These are phyloP conservation scores for Myriosclerotinia curreyana DNA, from an alignment of 2,329 filamentous ascomycete species.

Conservation along the genomic window DNA sequence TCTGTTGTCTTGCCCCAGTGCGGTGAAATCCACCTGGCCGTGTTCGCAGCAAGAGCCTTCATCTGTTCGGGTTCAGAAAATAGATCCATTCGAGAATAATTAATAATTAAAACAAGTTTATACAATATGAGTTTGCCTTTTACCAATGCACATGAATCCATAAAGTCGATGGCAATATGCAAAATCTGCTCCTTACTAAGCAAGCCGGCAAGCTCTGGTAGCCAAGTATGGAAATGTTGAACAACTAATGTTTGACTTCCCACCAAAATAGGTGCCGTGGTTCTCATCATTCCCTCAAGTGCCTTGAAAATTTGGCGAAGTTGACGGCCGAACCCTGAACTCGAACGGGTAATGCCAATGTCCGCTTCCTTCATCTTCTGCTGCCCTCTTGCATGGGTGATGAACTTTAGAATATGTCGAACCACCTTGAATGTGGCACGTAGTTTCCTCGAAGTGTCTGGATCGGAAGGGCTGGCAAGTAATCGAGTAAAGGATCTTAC, in stretches of 20 bases:
- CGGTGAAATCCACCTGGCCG: slow-evolving; percentile 84
- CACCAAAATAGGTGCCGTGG: slow-evolving; percentile 77
- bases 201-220: slow-evolving; percentile 81
- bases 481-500: slow-evolving; percentile 83
- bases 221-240: slow-evolving; percentile 94
- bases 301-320: slow-evolving; percentile 85
- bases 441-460: slow-evolving; percentile 77
- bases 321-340: slow-evolving; percentile 73
- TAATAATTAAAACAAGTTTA: slow-evolving; percentile 88
- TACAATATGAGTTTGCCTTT: slow-evolving; percentile 90
- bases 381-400: slow-evolving; percentile 81
- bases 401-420: slow-evolving; percentile 88
- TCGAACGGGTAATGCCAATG: slow-evolving; percentile 76
- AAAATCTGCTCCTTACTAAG: slow-evolving; percentile 81
- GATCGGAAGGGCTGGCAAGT: slow-evolving; percentile 76
- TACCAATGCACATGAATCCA: slow-evolving; percentile 83
- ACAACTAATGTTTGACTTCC: slow-evolving; percentile 94
- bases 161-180: slow-evolving; percentile 86
- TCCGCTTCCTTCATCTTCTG: slow-evolving; percentile 85
- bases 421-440: slow-evolving; percentile 94
- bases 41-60: slow-evolving; percentile 72
- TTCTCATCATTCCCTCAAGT: slow-evolving; percentile 85
- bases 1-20: slow-evolving; percentile 80
- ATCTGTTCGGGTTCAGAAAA: slow-evolving; percentile 78
- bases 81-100: slow-evolving; percentile 78